These are phyloP conservation scores for Fraxinus cuspidata DNA, from an alignment of 257 asterid species.

Conservation along the genomic window DNA sequence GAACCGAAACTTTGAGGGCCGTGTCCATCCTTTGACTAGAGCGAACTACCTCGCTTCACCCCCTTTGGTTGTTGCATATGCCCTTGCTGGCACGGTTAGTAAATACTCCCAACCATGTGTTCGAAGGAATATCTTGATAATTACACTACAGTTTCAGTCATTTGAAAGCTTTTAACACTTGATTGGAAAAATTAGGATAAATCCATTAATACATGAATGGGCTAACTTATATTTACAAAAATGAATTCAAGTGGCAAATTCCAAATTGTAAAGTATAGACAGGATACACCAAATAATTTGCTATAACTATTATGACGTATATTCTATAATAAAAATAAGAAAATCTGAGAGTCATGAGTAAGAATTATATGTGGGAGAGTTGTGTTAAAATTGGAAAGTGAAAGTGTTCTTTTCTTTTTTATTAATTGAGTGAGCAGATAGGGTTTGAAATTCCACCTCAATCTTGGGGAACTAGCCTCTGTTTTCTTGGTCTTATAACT, in stretches of 20 bases:
- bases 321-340: neutral
- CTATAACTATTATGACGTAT: neutral
- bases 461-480: neutral
- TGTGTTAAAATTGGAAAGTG: neutral
- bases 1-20: constrained; percentile 94
- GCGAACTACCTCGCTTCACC: constrained; percentile 98
- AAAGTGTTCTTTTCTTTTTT: neutral
- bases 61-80: constrained; percentile 96
- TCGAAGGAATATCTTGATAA: constrained; percentile 5
- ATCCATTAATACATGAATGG: neutral
- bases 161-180: neutral
- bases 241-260: neutral
- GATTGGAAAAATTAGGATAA: neutral
- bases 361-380: neutral
- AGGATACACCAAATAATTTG: neutral
- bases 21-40: constrained; percentile 92
- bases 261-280: neutral
- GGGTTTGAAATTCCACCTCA: neutral
- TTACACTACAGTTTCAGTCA: neutral
- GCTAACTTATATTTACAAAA: neutral
- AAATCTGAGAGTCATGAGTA: neutral
- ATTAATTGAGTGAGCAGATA: neutral
- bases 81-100: constrained; percentile 97
- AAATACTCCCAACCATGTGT: constrained; percentile 12
- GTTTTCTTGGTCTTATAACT: neutral